Evolutionary conservation across 2,329 filamentous ascomycete species (phyloP).

Genomic region (Sphaerulina populicola): DNA sequence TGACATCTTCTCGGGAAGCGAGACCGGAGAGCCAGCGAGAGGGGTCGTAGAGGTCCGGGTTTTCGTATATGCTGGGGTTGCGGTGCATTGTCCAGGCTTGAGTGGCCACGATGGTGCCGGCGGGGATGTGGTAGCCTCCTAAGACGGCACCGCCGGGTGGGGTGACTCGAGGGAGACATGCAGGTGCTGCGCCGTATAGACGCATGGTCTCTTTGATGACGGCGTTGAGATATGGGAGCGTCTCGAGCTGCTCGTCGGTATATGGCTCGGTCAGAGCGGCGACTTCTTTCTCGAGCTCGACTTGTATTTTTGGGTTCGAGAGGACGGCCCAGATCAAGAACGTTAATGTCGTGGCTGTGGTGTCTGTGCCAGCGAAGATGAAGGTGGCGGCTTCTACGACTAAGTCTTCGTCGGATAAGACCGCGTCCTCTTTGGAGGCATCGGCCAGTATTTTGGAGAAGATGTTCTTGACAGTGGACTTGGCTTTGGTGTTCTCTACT

Average conservation of each 20-base stretch:
- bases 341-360: conserved; percentile 28
- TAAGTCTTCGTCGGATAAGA: conserved; percentile 19
- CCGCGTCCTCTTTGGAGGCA: conserved; percentile 20
- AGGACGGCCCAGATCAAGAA: conserved; percentile 29
- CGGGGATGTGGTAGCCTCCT: conserved; percentile 22
- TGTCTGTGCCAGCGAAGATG: conserved; percentile 28
- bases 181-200: conserved; percentile 30
- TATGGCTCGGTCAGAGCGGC: conserved; percentile 10
- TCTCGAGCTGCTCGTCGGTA: conserved; percentile 12
- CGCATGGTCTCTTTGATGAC: conserved; percentile 29
- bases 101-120: conserved; percentile 23
- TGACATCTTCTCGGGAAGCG: conserved; percentile 15
- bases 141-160: conserved; percentile 24
- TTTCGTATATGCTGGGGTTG: conserved; percentile 20
- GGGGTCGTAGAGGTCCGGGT: conserved; percentile 26
- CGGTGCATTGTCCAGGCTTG: conserved; percentile 28
- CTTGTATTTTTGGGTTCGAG: conserved; percentile 18
- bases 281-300: conserved; percentile 25
- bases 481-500: conserved; percentile 5
- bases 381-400: conserved; percentile 18
- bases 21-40: conserved; percentile 18
- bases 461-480: conserved; percentile 13
- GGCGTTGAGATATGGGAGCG: conserved; percentile 19
- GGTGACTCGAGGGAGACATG: conserved; percentile 24
- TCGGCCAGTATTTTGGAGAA: conserved; percentile 22